Evolutionary conservation across 192 early-diverging fungal genomes (phyloP), one percentile per base, ranked within the genome.

Genomic region (Gamsiella multidivaricata): DNA sequence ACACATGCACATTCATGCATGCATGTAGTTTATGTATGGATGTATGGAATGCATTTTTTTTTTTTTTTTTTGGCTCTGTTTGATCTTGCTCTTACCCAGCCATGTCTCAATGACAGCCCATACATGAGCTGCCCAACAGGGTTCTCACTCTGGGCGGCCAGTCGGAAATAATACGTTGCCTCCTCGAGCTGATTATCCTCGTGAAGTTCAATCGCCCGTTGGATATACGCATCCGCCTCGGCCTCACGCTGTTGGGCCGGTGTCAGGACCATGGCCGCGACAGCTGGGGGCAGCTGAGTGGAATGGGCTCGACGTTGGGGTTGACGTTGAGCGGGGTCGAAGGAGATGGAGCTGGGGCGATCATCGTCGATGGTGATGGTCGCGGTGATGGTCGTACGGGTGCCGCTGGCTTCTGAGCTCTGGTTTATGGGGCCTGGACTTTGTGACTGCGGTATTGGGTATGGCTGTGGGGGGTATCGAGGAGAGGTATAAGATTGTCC

Each of bases 101-200:
- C 93, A 66, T 94, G 93, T 14, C 93, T 82, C 3, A 93, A 72
- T 9, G 93, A 92, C 20, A 94, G 80, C 17, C 91, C 93, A 67
- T 91, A 93, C 66, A 94, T 85, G 64, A 94, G 88, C 86, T 92
- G 88, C 22, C 93, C 91, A 5, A 94, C 75, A 5, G 91, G 91
- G 57, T 83, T 88, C 36, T 88, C 80, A 54, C 81, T 80, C 25
- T 88, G 83, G 17, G 93, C 91, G 3, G 91, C 93, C n/a, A 87
- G 61, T 52, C 84, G 85, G 67, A 94, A 94, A 56, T 89, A 90
- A 26, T 83, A 80, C 0, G 91, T 90, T 5, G 93, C 91, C 32
- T 92, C 91, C 33, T 88, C 90, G 9, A 94, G 71, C 59, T 93
- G 87, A 39, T 89, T 89, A n/a, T 85, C 56, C 69, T 94, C 93